phyloP scores from a whole-genome alignment of 2,329 filamentous ascomycete species.

The Ophiocordyceps camponoti-leonardi region DNA sequence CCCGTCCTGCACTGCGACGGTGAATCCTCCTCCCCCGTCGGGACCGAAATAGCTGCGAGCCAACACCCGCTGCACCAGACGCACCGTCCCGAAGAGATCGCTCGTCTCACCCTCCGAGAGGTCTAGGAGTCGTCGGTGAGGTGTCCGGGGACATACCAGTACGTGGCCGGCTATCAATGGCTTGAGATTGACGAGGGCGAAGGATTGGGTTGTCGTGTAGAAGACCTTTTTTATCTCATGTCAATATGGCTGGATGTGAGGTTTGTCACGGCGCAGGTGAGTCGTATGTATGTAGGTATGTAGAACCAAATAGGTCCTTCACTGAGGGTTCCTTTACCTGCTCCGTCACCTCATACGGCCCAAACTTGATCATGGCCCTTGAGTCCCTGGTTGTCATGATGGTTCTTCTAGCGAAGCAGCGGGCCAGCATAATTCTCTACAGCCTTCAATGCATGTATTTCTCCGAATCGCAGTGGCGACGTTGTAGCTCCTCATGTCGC shows the following conservation, averaged over 20 bases:
- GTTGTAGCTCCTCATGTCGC: too few relatives aligned
- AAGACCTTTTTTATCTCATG: conserved; percentile 49
- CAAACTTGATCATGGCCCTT: conserved; percentile 40
- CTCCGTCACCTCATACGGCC: conserved; percentile 57
- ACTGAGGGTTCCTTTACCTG: conserved; percentile 39
- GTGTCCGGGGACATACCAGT: conserved; percentile 61
- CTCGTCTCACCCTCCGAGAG: conserved; percentile 52
- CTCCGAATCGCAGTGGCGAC: neutral
- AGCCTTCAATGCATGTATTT: too few relatives aligned
- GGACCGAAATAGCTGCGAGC: conserved; percentile 35
- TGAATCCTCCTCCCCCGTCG: conserved; percentile 54
- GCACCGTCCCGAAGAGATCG: conserved; percentile 79
- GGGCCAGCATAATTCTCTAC: conserved; percentile 1
- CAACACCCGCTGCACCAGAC: conserved; percentile 64
- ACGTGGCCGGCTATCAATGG: conserved; percentile 87
- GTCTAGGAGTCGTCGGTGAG: conserved; percentile 58
- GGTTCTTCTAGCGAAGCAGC: conserved; percentile 4
- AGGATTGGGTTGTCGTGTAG: conserved; percentile 60
- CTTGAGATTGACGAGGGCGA: conserved; percentile 89
- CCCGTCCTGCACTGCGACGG: conserved; percentile 91
- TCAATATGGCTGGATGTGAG: neutral
- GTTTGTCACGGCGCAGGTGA: neutral
- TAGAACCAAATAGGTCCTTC: too few relatives aligned
- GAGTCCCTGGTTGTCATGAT: conserved; percentile 13
- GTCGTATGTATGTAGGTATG: neutral